phyloP scores from a whole-genome alignment of 768 basidiomycete species.

The Mycena kentingensis region DNA sequence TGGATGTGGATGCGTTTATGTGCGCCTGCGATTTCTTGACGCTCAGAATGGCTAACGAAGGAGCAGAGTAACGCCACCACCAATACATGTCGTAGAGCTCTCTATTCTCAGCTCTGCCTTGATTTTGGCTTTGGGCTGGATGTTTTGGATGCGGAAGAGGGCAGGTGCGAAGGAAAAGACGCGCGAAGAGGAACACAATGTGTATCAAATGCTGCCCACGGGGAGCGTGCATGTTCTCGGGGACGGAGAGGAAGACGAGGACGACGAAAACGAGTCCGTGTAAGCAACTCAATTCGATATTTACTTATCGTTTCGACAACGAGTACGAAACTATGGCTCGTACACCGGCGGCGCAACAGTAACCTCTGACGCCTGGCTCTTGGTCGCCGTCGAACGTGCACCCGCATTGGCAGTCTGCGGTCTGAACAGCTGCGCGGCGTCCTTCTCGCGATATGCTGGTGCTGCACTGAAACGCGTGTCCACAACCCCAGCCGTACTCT shows the following conservation, averaged over 20 bases:
- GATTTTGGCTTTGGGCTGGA: not conserved
- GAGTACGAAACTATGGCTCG: too few relatives aligned
- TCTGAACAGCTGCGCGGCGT: not conserved
- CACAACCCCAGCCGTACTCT: not conserved
- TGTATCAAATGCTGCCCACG: not conserved
- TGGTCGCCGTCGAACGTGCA: not conserved
- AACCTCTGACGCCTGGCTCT: not conserved
- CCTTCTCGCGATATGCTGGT: not conserved
- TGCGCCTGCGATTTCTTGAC: not conserved
- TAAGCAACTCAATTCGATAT: too few relatives aligned
- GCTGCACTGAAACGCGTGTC: not conserved
- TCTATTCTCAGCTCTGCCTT: not conserved
- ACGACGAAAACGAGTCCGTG: too few relatives aligned
- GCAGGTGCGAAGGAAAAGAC: not conserved
- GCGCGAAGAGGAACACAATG: not conserved
- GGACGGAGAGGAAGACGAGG: too few relatives aligned
- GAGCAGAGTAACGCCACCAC: not conserved
- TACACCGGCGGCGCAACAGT: not conserved
- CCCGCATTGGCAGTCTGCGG: not conserved
- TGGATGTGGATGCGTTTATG: constrained; percentile 18
- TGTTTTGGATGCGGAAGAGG: not conserved
- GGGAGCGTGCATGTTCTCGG: too few relatives aligned
- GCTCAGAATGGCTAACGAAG: not conserved
- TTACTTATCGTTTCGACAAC: too few relatives aligned
- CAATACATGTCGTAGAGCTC: not conserved